Conservation (phyloP, 2,329 filamentous ascomycete genomes). For the Penicillium sp. region DNA sequence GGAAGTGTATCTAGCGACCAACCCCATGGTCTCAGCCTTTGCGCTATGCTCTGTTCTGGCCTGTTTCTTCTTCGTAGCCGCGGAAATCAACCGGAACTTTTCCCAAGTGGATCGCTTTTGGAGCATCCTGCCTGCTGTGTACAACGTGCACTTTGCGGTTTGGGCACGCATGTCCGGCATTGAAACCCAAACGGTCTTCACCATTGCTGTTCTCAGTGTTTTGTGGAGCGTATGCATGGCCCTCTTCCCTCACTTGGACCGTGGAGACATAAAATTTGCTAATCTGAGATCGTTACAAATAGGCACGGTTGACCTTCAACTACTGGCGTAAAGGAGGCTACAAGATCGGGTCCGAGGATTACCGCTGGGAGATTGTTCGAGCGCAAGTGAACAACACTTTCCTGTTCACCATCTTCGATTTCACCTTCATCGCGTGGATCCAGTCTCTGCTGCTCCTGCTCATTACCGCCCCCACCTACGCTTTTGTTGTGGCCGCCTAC, state of each 20-base stretch:
- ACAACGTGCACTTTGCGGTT: conserved; percentile 74
- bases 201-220: conserved; percentile 61
- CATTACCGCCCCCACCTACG: conserved; percentile 75
- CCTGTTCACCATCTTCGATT: conserved; percentile 77
- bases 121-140: conserved; percentile 82
- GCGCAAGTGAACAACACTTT: conserved; percentile 63
- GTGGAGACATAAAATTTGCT: not conserved
- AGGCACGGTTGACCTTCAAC: conserved; percentile 84
- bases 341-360: conserved; percentile 81
- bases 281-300: conserved; percentile 17
- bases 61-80: conserved; percentile 64
- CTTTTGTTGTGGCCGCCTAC: conserved; percentile 67
- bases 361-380: conserved; percentile 79
- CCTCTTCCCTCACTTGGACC: not conserved
- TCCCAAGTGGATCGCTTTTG: conserved; percentile 94
- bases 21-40: conserved; percentile 73
- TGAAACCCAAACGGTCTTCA: conserved; percentile 64
- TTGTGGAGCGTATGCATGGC: conserved; percentile 68
- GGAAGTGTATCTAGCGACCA: conserved; percentile 73
- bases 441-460: conserved; percentile 78
- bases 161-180: conserved; percentile 75
- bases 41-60: conserved; percentile 66
- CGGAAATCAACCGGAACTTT: conserved; percentile 87
- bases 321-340: conserved; percentile 97
- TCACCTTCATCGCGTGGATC: conserved; percentile 77